Conservation (phyloP, 441 rosid genomes). For the Manihot esculenta region DNA sequence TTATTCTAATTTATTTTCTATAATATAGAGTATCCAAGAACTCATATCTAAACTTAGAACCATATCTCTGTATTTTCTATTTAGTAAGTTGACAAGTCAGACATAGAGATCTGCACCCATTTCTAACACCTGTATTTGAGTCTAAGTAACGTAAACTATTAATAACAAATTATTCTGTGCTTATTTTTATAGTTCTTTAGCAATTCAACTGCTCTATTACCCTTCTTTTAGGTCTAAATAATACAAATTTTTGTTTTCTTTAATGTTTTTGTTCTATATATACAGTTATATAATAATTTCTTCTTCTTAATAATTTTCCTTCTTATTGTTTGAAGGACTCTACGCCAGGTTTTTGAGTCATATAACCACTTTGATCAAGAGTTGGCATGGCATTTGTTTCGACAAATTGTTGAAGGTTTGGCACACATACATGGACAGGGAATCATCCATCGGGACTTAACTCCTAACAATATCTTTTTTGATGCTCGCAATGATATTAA, state of each 20-base stretch:
- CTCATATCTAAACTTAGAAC: no score
- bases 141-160: no score
- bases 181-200: background rate
- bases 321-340: conserved; percentile 59
- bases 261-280: background rate
- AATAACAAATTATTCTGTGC: background rate
- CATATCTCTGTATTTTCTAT: no score
- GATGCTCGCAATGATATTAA: conserved; percentile 95
- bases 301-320: background rate
- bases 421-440: conserved; percentile 97
- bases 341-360: conserved; percentile 84
- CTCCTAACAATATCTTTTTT: conserved; percentile 96
- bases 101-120: no score
- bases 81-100: no score
- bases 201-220: background rate
- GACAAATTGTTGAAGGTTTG: conserved; percentile 98
- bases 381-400: conserved; percentile 79
- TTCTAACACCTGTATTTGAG: no score
- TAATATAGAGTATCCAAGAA: no score
- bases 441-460: conserved; percentile 96
- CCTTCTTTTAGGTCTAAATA: background rate
- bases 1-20: no score
- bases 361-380: conserved; percentile 82
- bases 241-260: background rate
- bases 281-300: background rate